phyloP scores from a whole-genome alignment of 164 flowering plant genomes.

The Umbellularia californica region DNA sequence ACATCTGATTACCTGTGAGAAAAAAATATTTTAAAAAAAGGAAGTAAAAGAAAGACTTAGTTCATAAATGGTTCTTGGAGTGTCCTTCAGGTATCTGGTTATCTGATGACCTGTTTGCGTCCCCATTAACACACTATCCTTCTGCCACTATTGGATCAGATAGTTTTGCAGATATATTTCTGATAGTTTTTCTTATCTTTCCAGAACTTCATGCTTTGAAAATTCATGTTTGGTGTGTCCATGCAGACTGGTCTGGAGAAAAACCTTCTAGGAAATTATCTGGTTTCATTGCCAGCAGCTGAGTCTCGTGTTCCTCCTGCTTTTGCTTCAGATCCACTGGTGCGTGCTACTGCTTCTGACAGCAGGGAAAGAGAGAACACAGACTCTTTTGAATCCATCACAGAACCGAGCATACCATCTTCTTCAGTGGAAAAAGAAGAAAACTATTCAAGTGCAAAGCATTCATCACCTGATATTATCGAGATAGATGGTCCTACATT shows the following conservation, averaged over 20 bases:
- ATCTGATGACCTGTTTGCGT: no score
- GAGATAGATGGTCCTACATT: slow-evolving; percentile 66
- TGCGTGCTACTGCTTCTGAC: slow-evolving; percentile 32
- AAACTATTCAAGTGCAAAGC: slow-evolving; percentile 20
- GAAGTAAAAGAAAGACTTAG: background rate
- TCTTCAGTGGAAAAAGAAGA: slow-evolving; percentile 28
- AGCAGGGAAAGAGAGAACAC: slow-evolving; percentile 22
- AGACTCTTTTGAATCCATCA: slow-evolving; percentile 15
- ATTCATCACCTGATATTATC: slow-evolving; percentile 51
- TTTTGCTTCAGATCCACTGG: slow-evolving; percentile 78
- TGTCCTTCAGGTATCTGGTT: no score
- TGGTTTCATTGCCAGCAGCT: slow-evolving; percentile 46
- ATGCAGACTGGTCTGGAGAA: slow-evolving; percentile 91
- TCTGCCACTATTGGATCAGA: background rate
- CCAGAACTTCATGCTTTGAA: slow-evolving; percentile 4
- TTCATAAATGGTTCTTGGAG: no score
- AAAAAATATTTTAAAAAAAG: background rate
- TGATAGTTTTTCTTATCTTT: background rate
- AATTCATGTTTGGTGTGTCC: slow-evolving; percentile 9
- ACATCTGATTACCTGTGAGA: no score
- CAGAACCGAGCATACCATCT: slow-evolving; percentile 19
- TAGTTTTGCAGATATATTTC: background rate
- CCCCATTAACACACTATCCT: no score
- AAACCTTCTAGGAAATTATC: slow-evolving; percentile 81
- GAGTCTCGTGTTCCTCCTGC: slow-evolving; percentile 79